Percentiles rank a stretch among this genome's conserved stretches.
These are phyloP conservation scores for Buddleja alternifolia DNA, from an alignment of 257 asterid genomes.

Conservation along the genomic window DNA sequence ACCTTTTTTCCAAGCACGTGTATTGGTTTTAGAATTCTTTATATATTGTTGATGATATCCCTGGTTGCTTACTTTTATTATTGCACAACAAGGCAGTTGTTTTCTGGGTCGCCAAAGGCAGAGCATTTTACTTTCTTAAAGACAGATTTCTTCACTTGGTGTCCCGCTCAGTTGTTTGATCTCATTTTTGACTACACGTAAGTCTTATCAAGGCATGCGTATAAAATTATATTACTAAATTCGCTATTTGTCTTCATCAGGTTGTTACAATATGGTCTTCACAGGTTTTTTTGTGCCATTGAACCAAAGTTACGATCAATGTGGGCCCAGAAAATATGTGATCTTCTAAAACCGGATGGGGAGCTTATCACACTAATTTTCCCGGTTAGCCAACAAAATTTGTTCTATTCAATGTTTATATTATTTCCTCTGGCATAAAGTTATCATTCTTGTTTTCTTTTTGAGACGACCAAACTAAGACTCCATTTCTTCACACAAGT, in stretches of 20 bases:
- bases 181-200: conserved; percentile 89
- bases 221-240: conserved; percentile 7
- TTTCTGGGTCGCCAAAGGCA: conserved; percentile 55
- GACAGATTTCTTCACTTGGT: conserved; percentile 84
- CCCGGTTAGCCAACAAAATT: conserved; percentile 59
- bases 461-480: too few relatives aligned
- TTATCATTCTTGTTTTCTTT: too few relatives aligned
- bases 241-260: conserved; percentile 24
- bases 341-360: conserved; percentile 78
- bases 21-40: not conserved
- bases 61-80: conserved; percentile 9
- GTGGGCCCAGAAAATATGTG: conserved; percentile 67
- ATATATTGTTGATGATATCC: not conserved
- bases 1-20: not conserved
- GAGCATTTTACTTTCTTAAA: conserved; percentile 60
- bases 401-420: not conserved
- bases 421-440: too few relatives aligned
- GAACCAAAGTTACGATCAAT: conserved; percentile 64
- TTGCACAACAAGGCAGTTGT: conserved; percentile 57
- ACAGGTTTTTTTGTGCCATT: conserved; percentile 90
- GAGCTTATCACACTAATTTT: conserved; percentile 82
- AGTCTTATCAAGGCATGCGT: conserved; percentile 41
- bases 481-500: too few relatives aligned
- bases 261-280: conserved; percentile 8
- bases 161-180: conserved; percentile 68